These are phyloP conservation scores for Microdochium bolleyi DNA, from an alignment of 2,329 filamentous ascomycete genomes.

Conservation along the genomic window DNA sequence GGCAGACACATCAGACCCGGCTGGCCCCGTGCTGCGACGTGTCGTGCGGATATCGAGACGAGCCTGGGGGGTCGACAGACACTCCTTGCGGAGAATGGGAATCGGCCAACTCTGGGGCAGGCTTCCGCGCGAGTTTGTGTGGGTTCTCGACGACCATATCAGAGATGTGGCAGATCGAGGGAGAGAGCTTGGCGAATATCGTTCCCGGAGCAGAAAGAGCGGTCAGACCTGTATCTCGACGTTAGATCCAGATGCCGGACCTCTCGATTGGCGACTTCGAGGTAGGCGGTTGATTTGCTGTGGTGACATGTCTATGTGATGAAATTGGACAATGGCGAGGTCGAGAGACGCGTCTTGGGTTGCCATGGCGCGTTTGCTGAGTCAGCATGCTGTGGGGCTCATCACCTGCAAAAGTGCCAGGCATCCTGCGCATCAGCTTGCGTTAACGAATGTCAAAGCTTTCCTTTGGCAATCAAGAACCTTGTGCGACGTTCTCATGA, in stretches of 20 bases:
- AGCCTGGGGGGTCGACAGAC: conserved; percentile 40
- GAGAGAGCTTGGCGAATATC: conserved; percentile 36
- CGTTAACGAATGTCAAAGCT: no score
- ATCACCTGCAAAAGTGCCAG: no score
- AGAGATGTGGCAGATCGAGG: conserved; percentile 15
- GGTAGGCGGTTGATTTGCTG: not conserved
- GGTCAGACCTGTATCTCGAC: conserved; percentile 23
- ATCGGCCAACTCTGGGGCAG: conserved; percentile 75
- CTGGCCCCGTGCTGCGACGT: conserved; percentile 56
- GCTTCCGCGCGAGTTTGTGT: conserved; percentile 55
- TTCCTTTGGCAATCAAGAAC: no score
- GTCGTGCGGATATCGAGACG: conserved; percentile 27
- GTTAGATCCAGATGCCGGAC: conserved; percentile 10
- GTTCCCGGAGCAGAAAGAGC: conserved; percentile 8
- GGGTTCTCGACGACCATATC: conserved; percentile 12
- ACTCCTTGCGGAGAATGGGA: conserved; percentile 63
- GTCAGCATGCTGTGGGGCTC: no score
- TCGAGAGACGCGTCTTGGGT: conserved; percentile 4
- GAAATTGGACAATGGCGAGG: conserved; percentile 5
- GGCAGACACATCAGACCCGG: conserved; percentile 39
- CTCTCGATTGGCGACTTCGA: conserved; percentile 17
- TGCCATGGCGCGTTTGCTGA: not conserved
- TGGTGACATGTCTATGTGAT: conserved; percentile 7
- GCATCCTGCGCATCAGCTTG: no score
- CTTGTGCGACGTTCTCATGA: no score